Conservation (phyloP, 805 yeast species). For the Blastobotrys mokoenaii region DNA sequence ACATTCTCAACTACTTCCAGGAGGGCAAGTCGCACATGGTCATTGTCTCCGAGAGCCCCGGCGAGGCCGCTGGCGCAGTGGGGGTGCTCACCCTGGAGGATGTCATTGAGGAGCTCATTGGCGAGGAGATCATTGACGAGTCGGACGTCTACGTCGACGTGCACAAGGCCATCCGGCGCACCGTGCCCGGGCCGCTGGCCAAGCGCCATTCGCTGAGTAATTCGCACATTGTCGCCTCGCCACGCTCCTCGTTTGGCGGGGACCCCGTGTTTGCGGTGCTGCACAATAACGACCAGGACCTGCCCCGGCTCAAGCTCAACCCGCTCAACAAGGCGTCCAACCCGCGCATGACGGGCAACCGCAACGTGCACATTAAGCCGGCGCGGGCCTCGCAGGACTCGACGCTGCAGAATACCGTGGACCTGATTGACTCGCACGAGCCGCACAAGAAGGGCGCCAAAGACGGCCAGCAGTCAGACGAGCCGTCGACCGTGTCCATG, state of each 20-base stretch:
- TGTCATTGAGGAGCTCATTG: conserved; percentile 95
- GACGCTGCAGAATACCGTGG: too few species aligned
- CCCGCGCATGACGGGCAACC: conserved; percentile 52
- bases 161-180: conserved; percentile 67
- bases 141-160: conserved; percentile 89
- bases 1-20: conserved; percentile 90
- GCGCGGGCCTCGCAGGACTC: neutral
- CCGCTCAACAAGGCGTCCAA: conserved; percentile 63
- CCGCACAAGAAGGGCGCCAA: too few species aligned
- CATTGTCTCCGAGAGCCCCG: conserved; percentile 79
- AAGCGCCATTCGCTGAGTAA: neutral
- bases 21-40: conserved; percentile 98
- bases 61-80: conserved; percentile 55
- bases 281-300: conserved; percentile 1
- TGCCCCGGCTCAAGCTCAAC: conserved; percentile 28
- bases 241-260: neutral
- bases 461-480: too few species aligned
- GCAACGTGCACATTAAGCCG: conserved; percentile 57
- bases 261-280: conserved; percentile 1
- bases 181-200: conserved; percentile 32
- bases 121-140: conserved; percentile 96
- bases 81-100: conserved; percentile 94
- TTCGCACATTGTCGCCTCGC: conserved; percentile 1
- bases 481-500: neutral
- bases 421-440: too few species aligned